Conservation (phyloP, 805 yeast species). For the Wickerhamiella slavikovae region DNA sequence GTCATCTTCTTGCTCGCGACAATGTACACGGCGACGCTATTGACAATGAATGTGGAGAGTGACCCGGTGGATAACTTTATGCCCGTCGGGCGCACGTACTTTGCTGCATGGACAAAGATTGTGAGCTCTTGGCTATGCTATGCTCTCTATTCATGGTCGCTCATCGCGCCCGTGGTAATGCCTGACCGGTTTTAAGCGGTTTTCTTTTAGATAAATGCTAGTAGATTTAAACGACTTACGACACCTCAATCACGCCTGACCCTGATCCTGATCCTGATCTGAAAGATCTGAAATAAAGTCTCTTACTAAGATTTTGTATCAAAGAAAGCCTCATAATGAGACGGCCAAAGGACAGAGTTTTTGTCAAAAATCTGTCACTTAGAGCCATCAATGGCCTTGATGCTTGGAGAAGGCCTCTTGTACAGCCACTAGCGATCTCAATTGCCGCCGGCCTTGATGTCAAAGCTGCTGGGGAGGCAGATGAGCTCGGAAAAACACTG, state of each 20-base stretch:
- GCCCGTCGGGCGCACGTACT: conserved; percentile 94
- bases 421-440: conserved; percentile 46
- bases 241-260: too few relatives aligned
- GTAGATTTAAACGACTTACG: too few relatives aligned
- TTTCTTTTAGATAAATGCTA: not conserved
- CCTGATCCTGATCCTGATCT: too few relatives aligned
- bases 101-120: conserved; percentile 86
- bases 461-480: conserved; percentile 52
- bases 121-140: conserved; percentile 85
- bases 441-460: conserved; percentile 47
- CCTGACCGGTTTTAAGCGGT: conserved; percentile 52
- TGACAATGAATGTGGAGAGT: conserved; percentile 77
- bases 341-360: conserved; percentile 20
- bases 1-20: conserved; percentile 85
- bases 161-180: conserved; percentile 72
- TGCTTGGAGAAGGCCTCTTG: conserved; percentile 45
- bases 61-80: conserved; percentile 75
- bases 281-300: too few relatives aligned
- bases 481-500: conserved; percentile 62
- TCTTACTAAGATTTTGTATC: too few relatives aligned
- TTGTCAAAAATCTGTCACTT: conserved; percentile 36
- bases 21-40: conserved; percentile 83
- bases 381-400: conserved; percentile 51
- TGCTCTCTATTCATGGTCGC: conserved; percentile 69
- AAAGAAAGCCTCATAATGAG: too few relatives aligned